Percentiles rank a stretch among this genome's conserved stretches.
phyloP scores from a whole-genome alignment of 192 early-diverging fungal genomes.

The Backusella australiensis region DNA sequence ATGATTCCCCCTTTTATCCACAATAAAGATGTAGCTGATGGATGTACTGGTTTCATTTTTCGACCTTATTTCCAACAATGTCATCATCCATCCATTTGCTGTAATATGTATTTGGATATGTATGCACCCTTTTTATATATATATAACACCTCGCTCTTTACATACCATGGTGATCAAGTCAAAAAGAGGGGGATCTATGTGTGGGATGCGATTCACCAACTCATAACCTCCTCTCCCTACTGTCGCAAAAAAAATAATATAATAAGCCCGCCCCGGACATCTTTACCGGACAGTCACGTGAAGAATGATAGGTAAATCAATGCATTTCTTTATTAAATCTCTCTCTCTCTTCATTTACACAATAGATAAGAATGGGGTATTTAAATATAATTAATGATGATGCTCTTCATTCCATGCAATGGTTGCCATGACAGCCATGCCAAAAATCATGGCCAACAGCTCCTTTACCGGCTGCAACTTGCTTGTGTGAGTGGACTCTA shows the following conservation, averaged over 20 bases:
- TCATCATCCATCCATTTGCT: neutral
- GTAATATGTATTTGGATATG: neutral
- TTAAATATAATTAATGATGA: constrained; percentile 7
- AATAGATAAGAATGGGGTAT: neutral
- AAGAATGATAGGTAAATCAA: too few relatives aligned
- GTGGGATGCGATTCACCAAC: neutral
- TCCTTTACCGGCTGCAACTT: constrained; percentile 51
- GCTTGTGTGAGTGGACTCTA: constrained; percentile 57
- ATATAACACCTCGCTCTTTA: neutral
- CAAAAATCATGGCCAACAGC: constrained; percentile 68
- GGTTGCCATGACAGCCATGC: constrained; percentile 67
- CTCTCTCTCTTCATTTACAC: too few relatives aligned
- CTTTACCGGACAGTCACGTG: too few relatives aligned
- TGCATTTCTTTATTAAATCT: neutral
- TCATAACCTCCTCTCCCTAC: neutral
- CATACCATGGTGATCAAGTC: constrained; percentile 17
- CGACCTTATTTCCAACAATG: neutral
- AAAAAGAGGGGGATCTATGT: constrained; percentile 7
- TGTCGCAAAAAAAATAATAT: neutral
- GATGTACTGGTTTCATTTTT: neutral
- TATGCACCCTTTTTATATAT: neutral
- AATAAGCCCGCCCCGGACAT: neutral
- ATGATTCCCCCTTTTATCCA: neutral
- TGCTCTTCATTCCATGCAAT: constrained; percentile 66
- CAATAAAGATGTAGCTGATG: neutral